Evolutionary conservation across 2,329 filamentous ascomycete species (phyloP).

Genomic region (Aspergillus sergii): DNA sequence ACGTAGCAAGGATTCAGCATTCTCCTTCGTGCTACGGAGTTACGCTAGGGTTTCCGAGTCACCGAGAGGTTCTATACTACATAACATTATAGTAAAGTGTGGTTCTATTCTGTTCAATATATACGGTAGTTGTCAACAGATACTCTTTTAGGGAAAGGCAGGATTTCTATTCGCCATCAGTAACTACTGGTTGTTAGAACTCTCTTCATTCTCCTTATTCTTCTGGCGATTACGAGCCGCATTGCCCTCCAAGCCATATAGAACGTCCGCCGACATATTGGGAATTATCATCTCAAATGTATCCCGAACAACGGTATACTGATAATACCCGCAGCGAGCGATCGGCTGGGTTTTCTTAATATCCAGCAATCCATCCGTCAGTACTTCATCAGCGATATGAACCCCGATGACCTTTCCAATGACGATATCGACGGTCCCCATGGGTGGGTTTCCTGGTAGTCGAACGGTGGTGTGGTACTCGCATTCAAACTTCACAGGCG

Average conservation of each 20-base stretch:
- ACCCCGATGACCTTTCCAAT: slow-evolving; percentile 61
- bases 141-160: neutral
- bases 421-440: slow-evolving; percentile 61
- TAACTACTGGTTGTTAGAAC: neutral
- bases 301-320: slow-evolving; percentile 59
- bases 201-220: neutral
- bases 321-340: slow-evolving; percentile 62
- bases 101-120: neutral
- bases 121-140: too few species aligned
- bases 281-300: slow-evolving; percentile 63
- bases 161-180: neutral
- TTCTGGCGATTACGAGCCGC: slow-evolving; percentile 25
- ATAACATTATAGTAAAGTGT: neutral
- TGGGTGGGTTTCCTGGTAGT: slow-evolving; percentile 59
- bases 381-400: slow-evolving; percentile 57
- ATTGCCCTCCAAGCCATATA: slow-evolving; percentile 45
- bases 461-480: slow-evolving; percentile 58
- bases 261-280: slow-evolving; percentile 34
- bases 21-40: too few species aligned
- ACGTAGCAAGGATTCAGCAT: too few species aligned
- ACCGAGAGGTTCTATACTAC: neutral
- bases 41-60: too few species aligned
- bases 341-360: slow-evolving; percentile 61
- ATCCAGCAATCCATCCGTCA: slow-evolving; percentile 60
- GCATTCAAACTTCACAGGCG: slow-evolving; percentile 63